A percentile compares a stretch with the other conserved stretches of the same genome.
Conservation (phyloP, 345 rosid genomes). For the Eucalyptus viminalis region DNA sequence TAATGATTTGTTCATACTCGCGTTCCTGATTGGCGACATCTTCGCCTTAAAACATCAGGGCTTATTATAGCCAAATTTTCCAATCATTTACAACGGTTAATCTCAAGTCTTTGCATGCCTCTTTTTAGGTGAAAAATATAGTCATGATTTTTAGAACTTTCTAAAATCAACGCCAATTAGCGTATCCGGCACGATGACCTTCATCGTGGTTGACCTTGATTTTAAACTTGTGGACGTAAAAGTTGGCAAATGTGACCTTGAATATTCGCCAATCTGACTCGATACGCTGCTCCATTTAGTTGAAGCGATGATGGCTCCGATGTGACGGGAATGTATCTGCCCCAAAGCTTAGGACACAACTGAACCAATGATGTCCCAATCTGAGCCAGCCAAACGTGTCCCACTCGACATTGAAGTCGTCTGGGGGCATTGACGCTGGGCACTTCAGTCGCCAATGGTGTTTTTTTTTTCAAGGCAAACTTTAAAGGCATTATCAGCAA, state of each 20-base stretch:
- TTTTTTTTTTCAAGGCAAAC: background rate
- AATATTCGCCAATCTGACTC: background rate
- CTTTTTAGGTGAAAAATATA: background rate
- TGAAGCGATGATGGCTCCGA: background rate
- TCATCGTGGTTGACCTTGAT: background rate
- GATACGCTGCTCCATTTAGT: background rate
- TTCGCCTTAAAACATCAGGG: background rate
- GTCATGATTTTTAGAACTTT: no score
- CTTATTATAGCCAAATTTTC: background rate
- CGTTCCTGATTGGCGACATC: background rate
- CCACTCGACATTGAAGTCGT: background rate
- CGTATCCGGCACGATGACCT: background rate
- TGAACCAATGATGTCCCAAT: background rate
- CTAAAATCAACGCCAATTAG: background rate
- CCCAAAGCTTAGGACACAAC: background rate
- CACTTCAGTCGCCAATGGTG: background rate
- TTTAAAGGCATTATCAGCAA: background rate
- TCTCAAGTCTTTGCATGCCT: background rate
- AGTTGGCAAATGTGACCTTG: background rate
- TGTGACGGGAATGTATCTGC: background rate
- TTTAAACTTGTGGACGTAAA: background rate
- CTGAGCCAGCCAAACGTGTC: background rate
- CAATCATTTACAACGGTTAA: no score
- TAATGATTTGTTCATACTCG: background rate
- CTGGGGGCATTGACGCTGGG: background rate